Base-by-base conservation (phyloP, 2,329 filamentous ascomycete species). In the Pseudohalonectria lignicola region DNA sequence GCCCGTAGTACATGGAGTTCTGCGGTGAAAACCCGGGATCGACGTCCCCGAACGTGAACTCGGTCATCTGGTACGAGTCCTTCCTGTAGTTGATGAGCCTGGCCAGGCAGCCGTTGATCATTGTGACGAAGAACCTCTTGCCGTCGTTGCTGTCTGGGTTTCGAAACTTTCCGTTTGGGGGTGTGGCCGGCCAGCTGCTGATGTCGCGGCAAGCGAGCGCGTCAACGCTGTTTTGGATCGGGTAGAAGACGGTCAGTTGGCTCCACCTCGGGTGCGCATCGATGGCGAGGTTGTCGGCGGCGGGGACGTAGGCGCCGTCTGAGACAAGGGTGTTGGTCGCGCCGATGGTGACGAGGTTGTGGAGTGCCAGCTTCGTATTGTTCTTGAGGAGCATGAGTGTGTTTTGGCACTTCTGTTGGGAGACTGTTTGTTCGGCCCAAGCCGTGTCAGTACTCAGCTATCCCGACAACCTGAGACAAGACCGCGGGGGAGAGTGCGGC, bases 311-410 rank as follows among this genome's bases (percentile, higher is more conserved):
- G 19, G 48, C 39, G 13, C 51, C 51, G 33, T 55, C 46, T 20
- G 45, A 43, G 6, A 50, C 43, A 4, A 43, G 41, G 43, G 51
- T 52, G 37, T 57, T 49, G 38, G 50, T 50, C 19, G 54, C 46
- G 3, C 56, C 54, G 8, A 57, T 57, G 8, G 50, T 53, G 9
- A 59, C 41, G 16, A 59, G 39, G 21, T 56, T 45, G 25, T 50
- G 38, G 31, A 53, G 39, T 5, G 43, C 45, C 15, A 51, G 40
- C 36, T 49, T 47, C 13, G 43, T 30, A 16, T 38, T 37, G 34
- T 56, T 55, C 6, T 52, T 31, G 5, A 54, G 28, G 1, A 40
- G 34, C 21, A 47, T 25, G 13, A 54, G 37, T 1, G 41, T 41
- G 29, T 51, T 48, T 39, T 56, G 52, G 41, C 53, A 56, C 5